Evolutionary conservation across 2,329 filamentous ascomycete genomes (phyloP).

Genomic region (Setomelanomma holmii): DNA sequence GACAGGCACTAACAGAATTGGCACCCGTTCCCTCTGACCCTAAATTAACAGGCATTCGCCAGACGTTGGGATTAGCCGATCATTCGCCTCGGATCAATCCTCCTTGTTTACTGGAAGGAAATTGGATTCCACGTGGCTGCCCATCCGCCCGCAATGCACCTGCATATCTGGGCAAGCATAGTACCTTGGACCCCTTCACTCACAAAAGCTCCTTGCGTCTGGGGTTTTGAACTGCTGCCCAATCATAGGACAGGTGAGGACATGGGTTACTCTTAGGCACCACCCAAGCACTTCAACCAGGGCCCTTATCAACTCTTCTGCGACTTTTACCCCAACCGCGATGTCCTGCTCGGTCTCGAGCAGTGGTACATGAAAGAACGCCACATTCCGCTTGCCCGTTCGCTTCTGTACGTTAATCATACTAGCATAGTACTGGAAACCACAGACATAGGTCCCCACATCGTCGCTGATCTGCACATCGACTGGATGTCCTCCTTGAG

Average conservation of each 20-base stretch:
- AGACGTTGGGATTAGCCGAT: background rate
- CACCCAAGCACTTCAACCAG: slow-evolving; percentile 37
- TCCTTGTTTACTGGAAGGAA: background rate
- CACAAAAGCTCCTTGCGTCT: too few relatives aligned
- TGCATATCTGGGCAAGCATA: background rate
- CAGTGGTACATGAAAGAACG: slow-evolving; percentile 54
- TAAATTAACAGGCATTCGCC: background rate
- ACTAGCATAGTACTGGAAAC: slow-evolving; percentile 54
- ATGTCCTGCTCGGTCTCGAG: slow-evolving; percentile 44
- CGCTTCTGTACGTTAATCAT: slow-evolving; percentile 37
- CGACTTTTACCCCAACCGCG: slow-evolving; percentile 37
- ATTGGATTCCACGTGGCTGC: background rate
- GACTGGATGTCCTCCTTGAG: slow-evolving; percentile 15
- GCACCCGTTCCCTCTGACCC: too few relatives aligned
- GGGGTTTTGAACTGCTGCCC: too few relatives aligned
- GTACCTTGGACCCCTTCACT: background rate
- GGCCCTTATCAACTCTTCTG: slow-evolving; percentile 42
- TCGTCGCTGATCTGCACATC: slow-evolving; percentile 49
- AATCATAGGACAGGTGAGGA: too few relatives aligned
- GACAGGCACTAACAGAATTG: too few relatives aligned
- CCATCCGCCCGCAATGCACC: background rate
- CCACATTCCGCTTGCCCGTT: slow-evolving; percentile 31
- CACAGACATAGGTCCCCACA: slow-evolving; percentile 54
- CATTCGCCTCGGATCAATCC: background rate
- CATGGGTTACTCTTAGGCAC: too few relatives aligned